Conservation (phyloP, 176 grass and related monocot genomes). For the Stipa capillata region DNA sequence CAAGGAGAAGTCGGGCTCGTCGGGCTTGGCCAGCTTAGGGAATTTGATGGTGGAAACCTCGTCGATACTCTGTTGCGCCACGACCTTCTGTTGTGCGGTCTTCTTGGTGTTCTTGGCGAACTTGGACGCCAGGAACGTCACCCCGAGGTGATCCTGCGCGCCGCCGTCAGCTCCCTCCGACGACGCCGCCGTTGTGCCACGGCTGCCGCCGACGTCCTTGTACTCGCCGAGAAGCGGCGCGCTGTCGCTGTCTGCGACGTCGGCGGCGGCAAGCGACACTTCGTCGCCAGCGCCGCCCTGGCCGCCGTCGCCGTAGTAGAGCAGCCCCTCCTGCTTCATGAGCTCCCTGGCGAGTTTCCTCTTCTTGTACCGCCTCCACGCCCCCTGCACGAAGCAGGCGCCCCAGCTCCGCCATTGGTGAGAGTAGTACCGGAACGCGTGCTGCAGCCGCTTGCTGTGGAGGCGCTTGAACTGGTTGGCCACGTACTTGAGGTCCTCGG, state of each 20-base stretch:
- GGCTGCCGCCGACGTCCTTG: neutral
- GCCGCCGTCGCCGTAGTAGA: neutral
- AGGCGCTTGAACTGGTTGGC: constrained; percentile 95
- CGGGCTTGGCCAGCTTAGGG: constrained; percentile 81
- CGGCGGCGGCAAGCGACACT: no score
- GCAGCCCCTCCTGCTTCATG: constrained; percentile 53
- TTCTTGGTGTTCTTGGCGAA: constrained; percentile 85
- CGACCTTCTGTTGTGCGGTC: constrained; percentile 26
- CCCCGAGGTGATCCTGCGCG: constrained; percentile 33
- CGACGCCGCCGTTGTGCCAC: neutral
- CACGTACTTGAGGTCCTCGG: constrained; percentile 90
- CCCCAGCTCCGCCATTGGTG: constrained; percentile 96
- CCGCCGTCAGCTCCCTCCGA: constrained; percentile 4
- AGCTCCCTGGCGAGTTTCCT: constrained; percentile 73
- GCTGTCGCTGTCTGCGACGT: no score
- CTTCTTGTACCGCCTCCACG: constrained; percentile 73
- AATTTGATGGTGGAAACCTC: constrained; percentile 55
- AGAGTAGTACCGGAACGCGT: constrained; percentile 96
- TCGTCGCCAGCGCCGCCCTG: neutral
- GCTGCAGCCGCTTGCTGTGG: constrained; percentile 90
- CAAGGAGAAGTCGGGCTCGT: constrained; percentile 84
- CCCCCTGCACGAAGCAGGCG: constrained; percentile 77
- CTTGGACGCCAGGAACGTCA: constrained; percentile 64
- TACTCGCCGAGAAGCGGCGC: constrained; percentile 36
- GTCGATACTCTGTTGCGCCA: constrained; percentile 9